Percentiles rank a stretch among this genome's conserved stretches.
Evolutionary conservation across 1,139 yeast species (phyloP).

Genomic region (Nakaseomyces nivariensis): DNA sequence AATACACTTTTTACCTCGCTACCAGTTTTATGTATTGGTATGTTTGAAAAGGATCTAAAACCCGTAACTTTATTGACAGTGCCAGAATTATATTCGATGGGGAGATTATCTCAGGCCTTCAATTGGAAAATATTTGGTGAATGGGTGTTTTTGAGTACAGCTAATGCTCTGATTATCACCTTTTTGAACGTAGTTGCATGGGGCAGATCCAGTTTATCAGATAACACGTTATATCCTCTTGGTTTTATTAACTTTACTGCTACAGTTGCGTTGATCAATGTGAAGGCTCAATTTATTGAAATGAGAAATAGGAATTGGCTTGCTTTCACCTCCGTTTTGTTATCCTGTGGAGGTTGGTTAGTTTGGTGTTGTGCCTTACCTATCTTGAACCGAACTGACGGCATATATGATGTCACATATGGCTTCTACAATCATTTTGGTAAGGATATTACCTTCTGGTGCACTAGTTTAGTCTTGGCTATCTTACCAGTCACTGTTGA

Average conservation of each 20-base stretch:
- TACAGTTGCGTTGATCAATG: conserved; percentile 60
- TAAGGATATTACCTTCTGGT: conserved; percentile 77
- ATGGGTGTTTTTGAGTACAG: conserved; percentile 74
- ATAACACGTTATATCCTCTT: conserved; percentile 70
- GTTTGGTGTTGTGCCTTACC: conserved; percentile 76
- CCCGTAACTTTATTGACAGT: conserved; percentile 85
- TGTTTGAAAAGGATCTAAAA: conserved; percentile 82
- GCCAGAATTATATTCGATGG: conserved; percentile 78
- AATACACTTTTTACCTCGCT: conserved; percentile 90
- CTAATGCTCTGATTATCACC: conserved; percentile 62
- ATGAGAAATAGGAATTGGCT: conserved; percentile 73
- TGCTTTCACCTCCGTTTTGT: conserved; percentile 54
- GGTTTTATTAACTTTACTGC: conserved; percentile 71
- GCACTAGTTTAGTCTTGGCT: conserved; percentile 47
- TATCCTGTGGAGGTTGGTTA: conserved; percentile 86
- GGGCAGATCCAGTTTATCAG: conserved; percentile 57
- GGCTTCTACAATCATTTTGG: conserved; percentile 71
- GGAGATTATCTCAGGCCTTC: conserved; percentile 69
- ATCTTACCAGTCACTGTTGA: conserved; percentile 59
- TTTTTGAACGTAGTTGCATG: conserved; percentile 58
- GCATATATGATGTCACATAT: conserved; percentile 62
- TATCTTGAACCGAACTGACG: conserved; percentile 48
- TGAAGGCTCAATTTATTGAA: conserved; percentile 72
- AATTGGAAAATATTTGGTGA: conserved; percentile 56
- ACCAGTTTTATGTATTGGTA: conserved; percentile 88